A percentile compares a stretch with the other conserved stretches of the same genome.
phyloP scores from a whole-genome alignment of 768 basidiomycete species.

The Hericium coralloides region DNA sequence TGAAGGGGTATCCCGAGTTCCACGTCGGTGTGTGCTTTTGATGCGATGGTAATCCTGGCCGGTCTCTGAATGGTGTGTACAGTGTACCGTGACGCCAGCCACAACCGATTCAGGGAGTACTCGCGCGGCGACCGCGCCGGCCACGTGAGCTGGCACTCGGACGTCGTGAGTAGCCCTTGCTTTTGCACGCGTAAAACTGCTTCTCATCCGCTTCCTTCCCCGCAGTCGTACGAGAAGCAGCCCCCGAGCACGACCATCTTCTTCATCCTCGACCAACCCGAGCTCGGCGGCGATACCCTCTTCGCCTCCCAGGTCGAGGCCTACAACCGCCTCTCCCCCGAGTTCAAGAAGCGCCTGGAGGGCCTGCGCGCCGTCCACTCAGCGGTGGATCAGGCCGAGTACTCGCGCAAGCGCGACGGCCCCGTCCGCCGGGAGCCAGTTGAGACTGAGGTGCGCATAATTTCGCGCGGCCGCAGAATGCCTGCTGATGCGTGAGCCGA shows the following conservation, averaged over 20 bases:
- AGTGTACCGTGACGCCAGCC: slow-evolving; percentile 35
- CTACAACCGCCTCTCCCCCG: slow-evolving; percentile 48
- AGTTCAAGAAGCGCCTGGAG: slow-evolving; percentile 48
- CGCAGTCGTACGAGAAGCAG: slow-evolving; percentile 54
- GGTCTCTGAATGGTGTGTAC: background rate
- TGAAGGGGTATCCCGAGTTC: slow-evolving; percentile 48
- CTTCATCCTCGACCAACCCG: slow-evolving; percentile 40
- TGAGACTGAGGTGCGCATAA: slow-evolving; percentile 33
- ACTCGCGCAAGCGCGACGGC: slow-evolving; percentile 2
- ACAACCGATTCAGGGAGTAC: slow-evolving; percentile 36
- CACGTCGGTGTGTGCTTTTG: slow-evolving; percentile 35
- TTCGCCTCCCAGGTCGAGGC: slow-evolving; percentile 38
- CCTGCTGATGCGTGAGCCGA: slow-evolving; percentile 39
- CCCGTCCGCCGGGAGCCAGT: slow-evolving; percentile 10
- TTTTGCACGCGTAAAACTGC: background rate
- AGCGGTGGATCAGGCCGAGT: slow-evolving; percentile 35
- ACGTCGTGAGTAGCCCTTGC: slow-evolving; percentile 30
- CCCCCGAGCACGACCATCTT: slow-evolving; percentile 49
- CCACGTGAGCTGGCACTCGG: slow-evolving; percentile 44
- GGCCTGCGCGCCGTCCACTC: slow-evolving; percentile 49
- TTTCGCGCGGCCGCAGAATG: slow-evolving; percentile 45
- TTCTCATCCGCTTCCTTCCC: background rate
- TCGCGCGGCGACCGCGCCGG: slow-evolving; percentile 32
- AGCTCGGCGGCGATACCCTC: slow-evolving; percentile 35
- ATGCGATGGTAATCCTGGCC: background rate